Evolutionary conservation across 2,329 filamentous ascomycete genomes (phyloP).

Genomic region (Fusarium torulosum): DNA sequence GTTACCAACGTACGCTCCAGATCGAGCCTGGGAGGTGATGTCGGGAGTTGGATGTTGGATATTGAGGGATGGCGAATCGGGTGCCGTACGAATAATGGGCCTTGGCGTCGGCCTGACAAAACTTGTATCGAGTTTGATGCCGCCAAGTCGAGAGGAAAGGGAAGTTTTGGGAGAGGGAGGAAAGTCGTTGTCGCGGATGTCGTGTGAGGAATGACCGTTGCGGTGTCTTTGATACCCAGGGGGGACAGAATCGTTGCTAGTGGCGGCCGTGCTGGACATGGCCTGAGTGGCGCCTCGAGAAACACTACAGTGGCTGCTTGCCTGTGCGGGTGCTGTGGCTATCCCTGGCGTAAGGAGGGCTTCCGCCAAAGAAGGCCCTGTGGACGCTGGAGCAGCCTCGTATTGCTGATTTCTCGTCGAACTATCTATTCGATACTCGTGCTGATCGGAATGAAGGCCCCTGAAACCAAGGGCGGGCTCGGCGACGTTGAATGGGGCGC

Average conservation of each 20-base stretch:
- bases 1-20: conserved; percentile 73
- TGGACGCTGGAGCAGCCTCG: conserved; percentile 42
- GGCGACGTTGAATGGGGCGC: conserved; percentile 37
- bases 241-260: conserved; percentile 36
- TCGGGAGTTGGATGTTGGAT: conserved; percentile 73
- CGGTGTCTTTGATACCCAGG: conserved; percentile 43
- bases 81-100: conserved; percentile 63
- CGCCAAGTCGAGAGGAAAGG: conserved; percentile 51
- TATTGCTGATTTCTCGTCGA: conserved; percentile 36
- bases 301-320: conserved; percentile 40
- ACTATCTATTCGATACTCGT: conserved; percentile 27
- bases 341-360: conserved; percentile 34
- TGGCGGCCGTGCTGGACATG: conserved; percentile 39
- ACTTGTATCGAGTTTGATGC: conserved; percentile 61
- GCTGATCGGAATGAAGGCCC: conserved; percentile 39
- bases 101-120: conserved; percentile 56
- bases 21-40: conserved; percentile 64
- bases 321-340: conserved; percentile 34
- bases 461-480: conserved; percentile 40
- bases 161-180: conserved; percentile 30
- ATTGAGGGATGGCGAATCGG: conserved; percentile 58
- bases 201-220: conserved; percentile 40
- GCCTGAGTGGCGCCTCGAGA: conserved; percentile 40
- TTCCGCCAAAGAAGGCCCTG: conserved; percentile 30
- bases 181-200: conserved; percentile 31